Evolutionary conservation across 2,329 filamentous ascomycete species (phyloP).

Genomic region (Colletotrichum sojae): DNA sequence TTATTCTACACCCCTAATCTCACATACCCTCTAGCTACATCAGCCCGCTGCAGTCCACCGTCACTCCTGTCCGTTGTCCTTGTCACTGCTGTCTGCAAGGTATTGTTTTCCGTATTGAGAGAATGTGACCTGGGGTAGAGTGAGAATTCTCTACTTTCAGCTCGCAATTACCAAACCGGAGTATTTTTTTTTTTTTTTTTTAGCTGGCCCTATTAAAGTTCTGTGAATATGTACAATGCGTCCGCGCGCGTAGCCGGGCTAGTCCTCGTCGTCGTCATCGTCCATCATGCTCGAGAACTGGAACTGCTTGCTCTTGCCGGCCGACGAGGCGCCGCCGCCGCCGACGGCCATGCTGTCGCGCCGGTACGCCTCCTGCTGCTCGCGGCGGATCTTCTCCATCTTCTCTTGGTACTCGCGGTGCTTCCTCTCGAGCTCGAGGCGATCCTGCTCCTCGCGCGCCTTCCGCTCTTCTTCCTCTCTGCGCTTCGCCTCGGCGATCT

Average conservation of each 20-base stretch:
- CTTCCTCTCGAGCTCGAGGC: conserved; percentile 60
- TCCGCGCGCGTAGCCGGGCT: neutral
- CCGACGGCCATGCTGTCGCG: conserved; percentile 42
- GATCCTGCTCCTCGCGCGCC: conserved; percentile 53
- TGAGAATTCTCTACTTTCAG: neutral
- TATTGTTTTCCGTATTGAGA: too few species aligned
- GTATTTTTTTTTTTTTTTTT: too few species aligned
- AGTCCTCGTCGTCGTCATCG: conserved; percentile 63
- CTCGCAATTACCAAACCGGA: too few species aligned
- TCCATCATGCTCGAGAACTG: conserved; percentile 69
- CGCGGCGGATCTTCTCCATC: conserved; percentile 57
- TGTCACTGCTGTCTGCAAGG: too few species aligned
- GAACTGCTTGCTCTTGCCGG: conserved; percentile 66
- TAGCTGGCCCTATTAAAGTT: too few species aligned
- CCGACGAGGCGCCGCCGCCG: conserved; percentile 44
- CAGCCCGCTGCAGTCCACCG: too few species aligned
- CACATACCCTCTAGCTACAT: too few species aligned
- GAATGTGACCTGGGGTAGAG: too few species aligned
- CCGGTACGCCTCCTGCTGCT: conserved; percentile 54
- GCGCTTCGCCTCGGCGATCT: conserved; percentile 65
- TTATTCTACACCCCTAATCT: too few species aligned
- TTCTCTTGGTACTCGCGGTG: conserved; percentile 56
- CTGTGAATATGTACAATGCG: too few species aligned
- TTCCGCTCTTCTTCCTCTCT: conserved; percentile 64
- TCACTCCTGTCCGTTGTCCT: too few species aligned